A percentile compares a stretch with the other conserved stretches of the same genome.
phyloP scores from a whole-genome alignment of 352 stramenopile genomes.

The Globisporangium heterothallicum region DNA sequence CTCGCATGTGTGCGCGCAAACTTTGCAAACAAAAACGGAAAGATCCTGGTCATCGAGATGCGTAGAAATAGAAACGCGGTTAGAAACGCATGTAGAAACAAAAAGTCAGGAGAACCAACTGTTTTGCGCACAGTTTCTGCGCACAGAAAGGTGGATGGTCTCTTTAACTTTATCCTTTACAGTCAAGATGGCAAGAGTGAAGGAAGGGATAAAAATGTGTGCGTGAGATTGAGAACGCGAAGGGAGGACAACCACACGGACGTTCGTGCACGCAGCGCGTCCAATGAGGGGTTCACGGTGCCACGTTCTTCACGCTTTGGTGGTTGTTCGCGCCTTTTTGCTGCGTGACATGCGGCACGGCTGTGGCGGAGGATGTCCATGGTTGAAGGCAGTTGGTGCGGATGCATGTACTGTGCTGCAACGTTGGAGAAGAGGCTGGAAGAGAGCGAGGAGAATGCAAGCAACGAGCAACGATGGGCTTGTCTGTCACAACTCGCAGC shows the following conservation, averaged over 20 bases:
- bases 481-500: no score
- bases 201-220: background rate
- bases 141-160: background rate
- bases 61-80: background rate
- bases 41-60: background rate
- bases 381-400: background rate
- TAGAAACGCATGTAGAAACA: background rate
- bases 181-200: no score
- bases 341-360: background rate
- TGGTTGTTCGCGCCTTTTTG: no score
- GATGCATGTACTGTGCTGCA: background rate
- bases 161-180: background rate
- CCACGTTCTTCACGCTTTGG: no score
- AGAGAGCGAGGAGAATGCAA: background rate
- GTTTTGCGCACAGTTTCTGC: background rate
- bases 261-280: no score
- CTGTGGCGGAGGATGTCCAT: background rate
- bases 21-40: background rate
- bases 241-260: no score
- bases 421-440: background rate
- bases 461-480: background rate
- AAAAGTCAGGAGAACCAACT: background rate
- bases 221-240: no score
- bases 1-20: background rate
- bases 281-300: no score